These are phyloP conservation scores for Colletotrichum melonis DNA, from an alignment of 2,329 filamentous ascomycete species.

Conservation along the genomic window DNA sequence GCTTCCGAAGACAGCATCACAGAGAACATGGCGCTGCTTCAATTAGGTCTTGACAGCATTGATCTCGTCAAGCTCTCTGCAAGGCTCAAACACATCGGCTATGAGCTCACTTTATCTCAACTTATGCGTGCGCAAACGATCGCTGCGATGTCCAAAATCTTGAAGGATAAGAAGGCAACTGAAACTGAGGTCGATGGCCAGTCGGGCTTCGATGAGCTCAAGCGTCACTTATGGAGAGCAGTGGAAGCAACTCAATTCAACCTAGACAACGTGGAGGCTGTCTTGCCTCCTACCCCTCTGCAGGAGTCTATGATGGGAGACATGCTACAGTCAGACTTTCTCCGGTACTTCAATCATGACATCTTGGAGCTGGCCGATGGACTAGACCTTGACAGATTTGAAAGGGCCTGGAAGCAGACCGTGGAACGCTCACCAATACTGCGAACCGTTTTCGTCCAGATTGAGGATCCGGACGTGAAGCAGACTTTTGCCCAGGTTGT, in stretches of 20 bases:
- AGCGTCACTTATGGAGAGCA: constrained; percentile 49
- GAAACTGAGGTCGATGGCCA: constrained; percentile 37
- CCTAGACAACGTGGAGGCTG: constrained; percentile 59
- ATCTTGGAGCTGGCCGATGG: constrained; percentile 69
- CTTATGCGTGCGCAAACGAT: constrained; percentile 82
- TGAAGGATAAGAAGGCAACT: neutral
- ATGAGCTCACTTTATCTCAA: constrained; percentile 76
- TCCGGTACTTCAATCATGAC: constrained; percentile 88
- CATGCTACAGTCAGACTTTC: constrained; percentile 80
- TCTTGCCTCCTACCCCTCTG: constrained; percentile 82
- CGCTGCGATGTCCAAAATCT: constrained; percentile 61
- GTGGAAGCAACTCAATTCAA: constrained; percentile 48
- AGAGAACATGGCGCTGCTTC: constrained; percentile 75
- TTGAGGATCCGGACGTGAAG: constrained; percentile 70
- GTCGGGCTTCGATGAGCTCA: constrained; percentile 37
- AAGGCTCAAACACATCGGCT: constrained; percentile 69
- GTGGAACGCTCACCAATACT: constrained; percentile 75
- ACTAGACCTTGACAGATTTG: constrained; percentile 67
- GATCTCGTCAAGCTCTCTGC: constrained; percentile 88
- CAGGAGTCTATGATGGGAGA: constrained; percentile 89
- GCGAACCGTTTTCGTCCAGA: constrained; percentile 76
- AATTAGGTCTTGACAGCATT: constrained; percentile 91
- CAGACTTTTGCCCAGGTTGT: constrained; percentile 63
- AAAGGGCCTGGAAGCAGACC: constrained; percentile 71
- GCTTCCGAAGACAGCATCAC: constrained; percentile 62